Evolutionary conservation across 257 asterid species (phyloP).

Genomic region (Apocynum venetum): DNA sequence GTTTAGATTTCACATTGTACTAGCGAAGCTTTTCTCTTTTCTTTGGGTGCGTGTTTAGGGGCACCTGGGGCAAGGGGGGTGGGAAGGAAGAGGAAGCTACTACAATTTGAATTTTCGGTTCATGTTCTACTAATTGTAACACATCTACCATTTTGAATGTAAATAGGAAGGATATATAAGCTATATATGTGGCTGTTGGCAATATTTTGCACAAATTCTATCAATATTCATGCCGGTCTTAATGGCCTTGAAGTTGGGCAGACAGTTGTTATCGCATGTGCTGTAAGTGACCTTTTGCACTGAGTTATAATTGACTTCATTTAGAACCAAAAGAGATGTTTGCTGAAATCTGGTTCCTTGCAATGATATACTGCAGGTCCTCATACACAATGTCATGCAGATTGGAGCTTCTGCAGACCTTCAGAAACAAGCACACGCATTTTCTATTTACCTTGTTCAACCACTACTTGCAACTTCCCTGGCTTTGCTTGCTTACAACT

Average conservation of each 20-base stretch:
- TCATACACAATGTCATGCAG: conserved; percentile 82
- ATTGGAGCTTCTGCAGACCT: conserved; percentile 69
- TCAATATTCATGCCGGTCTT: conserved; percentile 89
- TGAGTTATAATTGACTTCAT: not conserved
- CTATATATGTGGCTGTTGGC: conserved; percentile 94
- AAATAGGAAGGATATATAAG: conserved; percentile 81
- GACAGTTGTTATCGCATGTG: conserved; percentile 80
- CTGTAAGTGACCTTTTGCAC: conserved; percentile 48
- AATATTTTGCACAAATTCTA: conserved; percentile 90
- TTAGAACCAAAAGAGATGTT: not conserved
- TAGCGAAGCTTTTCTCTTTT: not conserved
- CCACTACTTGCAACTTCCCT: conserved; percentile 92
- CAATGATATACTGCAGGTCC: conserved; percentile 44
- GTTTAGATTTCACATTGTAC: too few species aligned
- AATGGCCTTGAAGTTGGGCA: conserved; percentile 99
- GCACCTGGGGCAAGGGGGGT: not conserved
- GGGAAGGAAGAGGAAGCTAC: not conserved
- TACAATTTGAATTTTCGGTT: not conserved
- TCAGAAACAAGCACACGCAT: conserved; percentile 90
- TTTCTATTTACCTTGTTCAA: conserved; percentile 84
- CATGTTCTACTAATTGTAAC: not conserved
- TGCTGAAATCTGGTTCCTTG: conserved; percentile 4
- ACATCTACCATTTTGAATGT: conserved; percentile 8
- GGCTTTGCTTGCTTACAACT: conserved; percentile 83
- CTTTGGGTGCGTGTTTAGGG: not conserved